Evolutionary conservation across 2,329 filamentous ascomycete species (phyloP), one percentile per base, ranked within the genome.

Genomic region (Lizonia empirigonia): DNA sequence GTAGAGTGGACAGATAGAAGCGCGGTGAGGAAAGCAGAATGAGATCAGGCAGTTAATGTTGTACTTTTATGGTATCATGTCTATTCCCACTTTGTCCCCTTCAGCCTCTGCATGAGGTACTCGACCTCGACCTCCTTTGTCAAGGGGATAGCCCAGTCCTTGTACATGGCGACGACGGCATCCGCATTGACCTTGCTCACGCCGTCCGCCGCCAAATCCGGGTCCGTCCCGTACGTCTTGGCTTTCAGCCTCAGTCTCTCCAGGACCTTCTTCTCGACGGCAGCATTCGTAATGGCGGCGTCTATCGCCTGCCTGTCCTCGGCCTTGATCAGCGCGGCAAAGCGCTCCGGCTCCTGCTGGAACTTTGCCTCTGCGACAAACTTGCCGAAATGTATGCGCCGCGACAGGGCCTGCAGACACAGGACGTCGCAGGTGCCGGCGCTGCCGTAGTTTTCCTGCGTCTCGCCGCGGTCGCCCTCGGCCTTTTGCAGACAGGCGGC

Each of bases 121-220:
- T 99, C 94, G 8, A 99, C 91, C 79, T 99, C 94, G 32, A 99
- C 93, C 58, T 91, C 88, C 75, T 99, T 99, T n/a, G 94, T 99
- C 72, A 97, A 76, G 0, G 94, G 94, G 63, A 99, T 99, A 54
- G 99, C 92, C 76, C 89, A 90, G 72, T 96, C 84, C 81, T 73
- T 73, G 60, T 74, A 74, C 71, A 74, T 74, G 16, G 62, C 71
- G 3, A 73, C 71, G 0, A 74, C 70, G 1, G 92, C 92, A 54
- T 97, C 91, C 2, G 89, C 90, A 69, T 97, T 86, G 67, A 99
- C 95, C 82, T 97, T 97, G 59, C 79, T 80, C 48, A 80, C 78
- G n/a, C 80, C 81, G 13, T 81, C 78, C 6, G 77, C 78, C 65
- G 76, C 58, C 38, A 84, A 79, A 39, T 87, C 89, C 1, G 94